Evolutionary conservation across 495 filamentous ascomycete genomes (phyloP), one percentile per base, ranked within the genome.

Genomic region (Aspergillus heteromorphus): DNA sequence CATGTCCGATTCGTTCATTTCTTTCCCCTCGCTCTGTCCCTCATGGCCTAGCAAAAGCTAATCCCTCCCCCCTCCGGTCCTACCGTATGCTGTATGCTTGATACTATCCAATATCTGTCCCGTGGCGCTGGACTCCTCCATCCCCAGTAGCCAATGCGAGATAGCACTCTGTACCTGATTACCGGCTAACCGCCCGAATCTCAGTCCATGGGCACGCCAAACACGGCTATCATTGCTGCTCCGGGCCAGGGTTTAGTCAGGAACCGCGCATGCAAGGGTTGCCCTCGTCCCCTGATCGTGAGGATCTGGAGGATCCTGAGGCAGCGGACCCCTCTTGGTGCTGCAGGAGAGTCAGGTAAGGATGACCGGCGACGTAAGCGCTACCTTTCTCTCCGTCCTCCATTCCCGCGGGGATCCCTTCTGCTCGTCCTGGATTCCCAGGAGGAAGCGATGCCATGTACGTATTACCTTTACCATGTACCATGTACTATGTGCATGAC

Each of bases 1-100:
- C 65, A 62, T 59, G 68, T 72, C 67, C n/a, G 25, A 54, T 54
- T 19, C 23, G 18, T 45, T 19, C 30, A 9, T 40, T 23, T 50
- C 19, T 31, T 18, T 14, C 45, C 5, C 25, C n/a, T 17, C n/a
- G n/a, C n/a, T n/a, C n/a, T 34, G 30, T 41, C 21, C 40, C 40
- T 43, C 40, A 43, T 43, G 40, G 40, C 8, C 40, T n/a, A 8
- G 40, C 19, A 19, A 41, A 41, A 16, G 6, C 40, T 17, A 41
- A 41, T 27, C 16, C 14, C 25, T 10, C 20, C 1, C 6, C 20
- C 14, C n/a, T n/a, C n/a, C n/a, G n/a, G n/a, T n/a, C n/a, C n/a
- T n/a, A n/a, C n/a, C n/a, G n/a, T n/a, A 31, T 42, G 23, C 20
- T 52, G 30, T 16, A 20, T 30, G 8, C 23, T 31, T n/a, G n/a